Evolutionary conservation across 345 rosid genomes (phyloP), one percentile per base, ranked within the genome.

Genomic region (Salix exigua): DNA sequence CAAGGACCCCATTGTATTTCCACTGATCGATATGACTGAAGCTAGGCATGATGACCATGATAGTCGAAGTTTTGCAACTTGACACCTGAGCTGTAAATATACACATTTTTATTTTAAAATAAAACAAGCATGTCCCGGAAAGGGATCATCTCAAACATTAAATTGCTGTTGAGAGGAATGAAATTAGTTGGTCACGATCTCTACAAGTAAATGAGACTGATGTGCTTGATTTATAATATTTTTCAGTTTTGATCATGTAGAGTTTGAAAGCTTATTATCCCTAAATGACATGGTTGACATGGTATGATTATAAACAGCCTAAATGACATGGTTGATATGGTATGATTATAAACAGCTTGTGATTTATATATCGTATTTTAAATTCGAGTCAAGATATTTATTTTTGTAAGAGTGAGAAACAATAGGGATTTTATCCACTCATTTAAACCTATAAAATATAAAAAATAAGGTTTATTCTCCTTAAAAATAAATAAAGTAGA

Each of bases 1-100:
- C 81, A 35, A 70, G 75, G 87, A 73, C 70, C 79, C 77, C 78
- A 58, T 37, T 8, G 13, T 12, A 17, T 38, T 35, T 40, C 61
- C 19, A 61, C 55, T 38, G 42, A n/a, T 16, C 19, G 31, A 31
- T 30, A 30, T 40, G 74, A 50, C 42, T 17, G 31, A 23, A 31
- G 33, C 37, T 7, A 44, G 50, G 73, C 70, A 65, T 21, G 50
- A 50, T 74, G 72, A 23, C 67, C 50, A 38, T 73, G 68, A 66
- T 30, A 58, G 37, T 53, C 61, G 61, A 37, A 40, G 58, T 55
- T 66, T 55, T 73, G 40, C 77, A 66, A 78, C 70, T 51, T 51
- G 25, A 76, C 68, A 76, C 35, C 10, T 35, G 23, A 42, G 21
- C 62, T 33, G 12, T 17, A 62, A 46, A 50, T 68, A 53, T 69